Evolutionary conservation across 1,284 basidiomycete species (phyloP).

Genomic region (Trichosporon sp.): DNA sequence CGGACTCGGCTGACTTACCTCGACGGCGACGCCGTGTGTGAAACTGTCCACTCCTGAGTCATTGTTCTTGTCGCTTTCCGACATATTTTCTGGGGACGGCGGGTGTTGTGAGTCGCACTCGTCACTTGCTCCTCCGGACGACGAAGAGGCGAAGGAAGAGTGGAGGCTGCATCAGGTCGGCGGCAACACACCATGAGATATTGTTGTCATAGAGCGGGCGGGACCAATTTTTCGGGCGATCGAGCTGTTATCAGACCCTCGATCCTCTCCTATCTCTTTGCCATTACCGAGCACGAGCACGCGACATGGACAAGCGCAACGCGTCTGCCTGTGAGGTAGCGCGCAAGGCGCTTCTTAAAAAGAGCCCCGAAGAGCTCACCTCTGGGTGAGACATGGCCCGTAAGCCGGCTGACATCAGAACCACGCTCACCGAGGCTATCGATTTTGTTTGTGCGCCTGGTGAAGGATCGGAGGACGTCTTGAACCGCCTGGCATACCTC

Average conservation of each 20-base stretch:
- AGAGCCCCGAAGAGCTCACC: conserved; percentile 17
- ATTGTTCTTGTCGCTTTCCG: background rate
- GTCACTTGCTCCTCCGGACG: background rate
- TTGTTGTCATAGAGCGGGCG: conserved; percentile 8
- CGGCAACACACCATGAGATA: conserved; percentile 1
- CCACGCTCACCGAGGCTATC: conserved; percentile 5
- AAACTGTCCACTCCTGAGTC: conserved; percentile 54
- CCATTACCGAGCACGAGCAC: background rate
- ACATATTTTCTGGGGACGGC: background rate
- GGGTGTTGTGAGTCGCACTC: background rate
- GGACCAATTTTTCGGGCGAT: conserved; percentile 8
- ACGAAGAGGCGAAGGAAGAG: background rate
- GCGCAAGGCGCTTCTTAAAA: conserved; percentile 28
- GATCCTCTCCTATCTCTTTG: background rate
- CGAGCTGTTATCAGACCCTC: background rate
- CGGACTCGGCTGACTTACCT: conserved; percentile 28
- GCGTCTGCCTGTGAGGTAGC: conserved; percentile 15
- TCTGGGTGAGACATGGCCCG: conserved; percentile 19
- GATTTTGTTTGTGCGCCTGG: background rate
- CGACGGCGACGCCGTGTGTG: conserved; percentile 68
- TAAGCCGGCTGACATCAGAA: conserved; percentile 5
- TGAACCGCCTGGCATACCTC: background rate
- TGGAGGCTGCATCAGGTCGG: background rate
- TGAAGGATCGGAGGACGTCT: background rate
- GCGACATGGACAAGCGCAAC: conserved; percentile 11